A percentile compares a stretch with the other conserved stretches of the same genome.
These are phyloP conservation scores for Theileria equi DNA, from an alignment of 169 alveolate species.

Conservation along the genomic window DNA sequence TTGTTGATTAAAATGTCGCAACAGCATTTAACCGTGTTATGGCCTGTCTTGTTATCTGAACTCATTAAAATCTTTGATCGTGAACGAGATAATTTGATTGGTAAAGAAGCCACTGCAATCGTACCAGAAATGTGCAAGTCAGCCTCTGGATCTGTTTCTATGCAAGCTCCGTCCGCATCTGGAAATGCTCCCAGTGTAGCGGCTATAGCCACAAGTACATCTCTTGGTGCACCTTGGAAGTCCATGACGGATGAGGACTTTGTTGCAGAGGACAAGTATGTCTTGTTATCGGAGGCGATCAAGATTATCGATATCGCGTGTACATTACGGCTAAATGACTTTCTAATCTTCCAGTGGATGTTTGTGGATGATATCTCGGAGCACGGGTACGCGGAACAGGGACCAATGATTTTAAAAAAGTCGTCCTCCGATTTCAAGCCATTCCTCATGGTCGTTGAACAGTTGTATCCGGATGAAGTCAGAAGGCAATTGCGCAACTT, in stretches of 20 bases:
- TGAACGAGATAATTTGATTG: not conserved
- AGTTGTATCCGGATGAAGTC: conserved; percentile 46
- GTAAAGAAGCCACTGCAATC: not conserved
- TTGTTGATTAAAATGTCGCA: conserved; percentile 60
- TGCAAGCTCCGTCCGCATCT: too few relatives aligned
- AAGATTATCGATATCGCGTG: conserved; percentile 62
- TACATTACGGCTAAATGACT: conserved; percentile 51
- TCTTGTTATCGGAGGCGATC: conserved; percentile 45
- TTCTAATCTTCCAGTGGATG: conserved; percentile 65
- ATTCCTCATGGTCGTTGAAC: conserved; percentile 57
- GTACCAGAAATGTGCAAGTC: not conserved
- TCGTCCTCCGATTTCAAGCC: conserved; percentile 45
- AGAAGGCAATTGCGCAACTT: conserved; percentile 24
- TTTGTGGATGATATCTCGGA: conserved; percentile 52
- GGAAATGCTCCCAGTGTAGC: too few relatives aligned
- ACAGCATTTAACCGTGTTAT: conserved; percentile 51
- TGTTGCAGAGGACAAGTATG: conserved; percentile 1
- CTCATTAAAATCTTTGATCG: conserved; percentile 50
- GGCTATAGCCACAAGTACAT: too few relatives aligned
- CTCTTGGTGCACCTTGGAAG: not conserved
- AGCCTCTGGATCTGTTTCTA: too few relatives aligned
- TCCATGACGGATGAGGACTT: not conserved
- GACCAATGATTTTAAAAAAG: not conserved
- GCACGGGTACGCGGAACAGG: conserved; percentile 3
- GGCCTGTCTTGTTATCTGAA: conserved; percentile 65